These are phyloP conservation scores for Barbarea vulgaris DNA, from an alignment of 345 rosid genomes.

Conservation along the genomic window DNA sequence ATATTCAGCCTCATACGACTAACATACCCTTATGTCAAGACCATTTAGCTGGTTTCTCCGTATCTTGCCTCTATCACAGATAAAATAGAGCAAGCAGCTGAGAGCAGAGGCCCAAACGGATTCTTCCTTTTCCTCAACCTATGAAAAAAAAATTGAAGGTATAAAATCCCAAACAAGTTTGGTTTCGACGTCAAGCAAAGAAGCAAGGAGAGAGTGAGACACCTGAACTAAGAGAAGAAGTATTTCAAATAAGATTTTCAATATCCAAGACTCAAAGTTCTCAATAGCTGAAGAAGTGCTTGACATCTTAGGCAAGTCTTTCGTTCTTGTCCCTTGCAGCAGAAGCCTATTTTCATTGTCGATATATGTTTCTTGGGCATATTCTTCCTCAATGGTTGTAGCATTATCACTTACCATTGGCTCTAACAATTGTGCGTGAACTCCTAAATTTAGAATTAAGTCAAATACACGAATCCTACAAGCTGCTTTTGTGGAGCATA, in stretches of 20 bases:
- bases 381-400: slow-evolving; percentile 84
- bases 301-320: slow-evolving; percentile 54
- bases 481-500: slow-evolving; percentile 72
- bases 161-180: slow-evolving; percentile 21
- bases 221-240: slow-evolving; percentile 99
- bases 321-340: slow-evolving; percentile 52
- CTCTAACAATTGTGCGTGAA: slow-evolving; percentile 93
- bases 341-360: slow-evolving; percentile 59
- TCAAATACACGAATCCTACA: slow-evolving; percentile 94
- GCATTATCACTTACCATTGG: slow-evolving; percentile 69
- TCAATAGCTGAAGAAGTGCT: slow-evolving; percentile 67
- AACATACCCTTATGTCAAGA: slow-evolving; percentile 90
- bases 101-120: slow-evolving; percentile 96
- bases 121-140: slow-evolving; percentile 90
- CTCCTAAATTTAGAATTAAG: slow-evolving; percentile 94
- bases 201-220: slow-evolving; percentile 13
- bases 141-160: slow-evolving; percentile 36
- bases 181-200: slow-evolving; percentile 20
- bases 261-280: slow-evolving; percentile 88
- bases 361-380: slow-evolving; percentile 66
- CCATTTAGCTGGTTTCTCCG: slow-evolving; percentile 76
- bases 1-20: slow-evolving; percentile 23
- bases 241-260: slow-evolving; percentile 82
- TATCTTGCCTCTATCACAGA: slow-evolving; percentile 88
- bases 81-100: slow-evolving; percentile 95